These are phyloP conservation scores for Mercurialis annua DNA, from an alignment of 345 rosid genomes.

Conservation along the genomic window DNA sequence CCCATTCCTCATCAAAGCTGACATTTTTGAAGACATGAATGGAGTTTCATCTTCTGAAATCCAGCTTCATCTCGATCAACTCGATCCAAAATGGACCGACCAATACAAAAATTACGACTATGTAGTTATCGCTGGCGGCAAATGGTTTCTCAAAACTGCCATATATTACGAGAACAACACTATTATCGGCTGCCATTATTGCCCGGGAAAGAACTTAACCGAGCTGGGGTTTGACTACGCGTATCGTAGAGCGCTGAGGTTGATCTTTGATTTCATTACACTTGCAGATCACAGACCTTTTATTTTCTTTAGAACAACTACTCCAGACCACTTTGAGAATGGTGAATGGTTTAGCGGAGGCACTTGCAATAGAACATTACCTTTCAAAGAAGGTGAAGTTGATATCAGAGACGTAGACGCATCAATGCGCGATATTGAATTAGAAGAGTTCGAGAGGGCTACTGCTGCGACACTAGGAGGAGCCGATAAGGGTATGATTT, in stretches of 20 bases:
- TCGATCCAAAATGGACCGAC: constrained; percentile 33
- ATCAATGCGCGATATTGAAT: constrained; percentile 29
- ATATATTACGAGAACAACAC: constrained; percentile 30
- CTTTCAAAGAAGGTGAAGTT: constrained; percentile 24
- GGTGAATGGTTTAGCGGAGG: constrained; percentile 49
- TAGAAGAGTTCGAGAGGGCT: constrained; percentile 40
- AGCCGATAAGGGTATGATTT: constrained; percentile 10
- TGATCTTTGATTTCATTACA: constrained; percentile 24
- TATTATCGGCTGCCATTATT: constrained; percentile 36
- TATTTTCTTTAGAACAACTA: constrained; percentile 38
- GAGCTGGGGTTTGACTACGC: constrained; percentile 38
- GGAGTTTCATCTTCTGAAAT: constrained; percentile 32
- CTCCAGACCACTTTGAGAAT: constrained; percentile 52
- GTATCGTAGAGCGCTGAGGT: constrained; percentile 32
- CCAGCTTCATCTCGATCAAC: constrained; percentile 39
- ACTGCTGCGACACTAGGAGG: constrained; percentile 23
- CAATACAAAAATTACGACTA: constrained; percentile 34
- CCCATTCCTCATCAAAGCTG: constrained; percentile 37
- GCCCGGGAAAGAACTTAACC: constrained; percentile 24
- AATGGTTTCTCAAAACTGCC: constrained; percentile 47
- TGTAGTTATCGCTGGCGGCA: constrained; percentile 37
- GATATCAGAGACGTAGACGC: constrained; percentile 19
- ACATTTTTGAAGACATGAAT: constrained; percentile 36
- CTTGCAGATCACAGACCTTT: constrained; percentile 24
- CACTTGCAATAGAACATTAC: constrained; percentile 37